Evolutionary conservation across 495 filamentous ascomycete genomes (phyloP).

Genomic region (Aspergillus sclerotioniger): DNA sequence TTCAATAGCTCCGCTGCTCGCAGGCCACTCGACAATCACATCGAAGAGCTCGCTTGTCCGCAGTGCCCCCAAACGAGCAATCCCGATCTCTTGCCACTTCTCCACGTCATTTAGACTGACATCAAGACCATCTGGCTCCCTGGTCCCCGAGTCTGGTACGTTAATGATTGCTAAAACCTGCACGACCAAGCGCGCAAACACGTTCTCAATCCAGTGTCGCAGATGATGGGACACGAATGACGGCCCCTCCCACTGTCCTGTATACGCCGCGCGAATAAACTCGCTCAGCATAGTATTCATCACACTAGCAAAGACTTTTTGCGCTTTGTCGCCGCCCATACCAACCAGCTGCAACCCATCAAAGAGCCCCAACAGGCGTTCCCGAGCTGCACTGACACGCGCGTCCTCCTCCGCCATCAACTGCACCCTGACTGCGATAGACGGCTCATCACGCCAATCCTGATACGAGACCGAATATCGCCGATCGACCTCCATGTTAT

Average conservation of each 20-base stretch:
- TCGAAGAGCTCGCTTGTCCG: conserved; percentile 84
- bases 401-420: conserved; percentile 42
- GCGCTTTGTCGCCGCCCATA: conserved; percentile 69
- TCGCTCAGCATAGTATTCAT: conserved; percentile 68
- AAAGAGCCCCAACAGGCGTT: conserved; percentile 55
- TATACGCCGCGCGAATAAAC: conserved; percentile 61
- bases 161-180: conserved; percentile 57
- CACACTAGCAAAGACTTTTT: conserved; percentile 71
- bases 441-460: conserved; percentile 35
- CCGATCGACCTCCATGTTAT: conserved; percentile 41
- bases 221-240: conserved; percentile 57
- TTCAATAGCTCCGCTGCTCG: conserved; percentile 75
- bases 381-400: conserved; percentile 42
- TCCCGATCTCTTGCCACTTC: conserved; percentile 78
- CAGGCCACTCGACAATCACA: conserved; percentile 81
- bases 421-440: conserved; percentile 23
- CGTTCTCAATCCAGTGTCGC: conserved; percentile 68
- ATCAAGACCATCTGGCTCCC: conserved; percentile 25
- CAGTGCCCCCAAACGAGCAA: conserved; percentile 73
- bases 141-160: conserved; percentile 22
- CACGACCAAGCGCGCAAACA: conserved; percentile 63
- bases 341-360: conserved; percentile 67
- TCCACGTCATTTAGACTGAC: conserved; percentile 62
- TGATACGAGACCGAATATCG: conserved; percentile 40
- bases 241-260: conserved; percentile 55